Percentiles rank a stretch among this genome's conserved stretches.
Evolutionary conservation across 306 rosid genomes (phyloP).

Genomic region (Fagus crenata): DNA sequence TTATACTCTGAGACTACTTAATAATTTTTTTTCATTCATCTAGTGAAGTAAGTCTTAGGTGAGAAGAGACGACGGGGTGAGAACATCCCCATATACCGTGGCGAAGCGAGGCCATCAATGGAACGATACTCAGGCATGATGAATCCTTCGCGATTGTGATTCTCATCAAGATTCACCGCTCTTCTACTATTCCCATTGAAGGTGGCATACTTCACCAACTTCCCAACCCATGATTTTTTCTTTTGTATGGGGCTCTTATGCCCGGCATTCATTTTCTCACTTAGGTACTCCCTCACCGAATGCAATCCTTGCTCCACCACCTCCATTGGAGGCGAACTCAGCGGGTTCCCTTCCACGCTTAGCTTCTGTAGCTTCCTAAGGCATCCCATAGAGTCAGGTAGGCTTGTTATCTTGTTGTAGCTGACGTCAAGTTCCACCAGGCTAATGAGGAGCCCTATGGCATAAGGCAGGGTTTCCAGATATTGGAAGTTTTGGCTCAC

Average conservation of each 20-base stretch:
- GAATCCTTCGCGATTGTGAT: conserved; percentile 38
- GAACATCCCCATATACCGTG: conserved; percentile 62
- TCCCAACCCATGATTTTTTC: conserved; percentile 75
- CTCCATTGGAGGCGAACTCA: conserved; percentile 57
- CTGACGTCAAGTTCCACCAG: conserved; percentile 73
- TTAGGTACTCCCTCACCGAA: conserved; percentile 62
- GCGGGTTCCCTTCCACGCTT: conserved; percentile 76
- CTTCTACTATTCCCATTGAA: conserved; percentile 41
- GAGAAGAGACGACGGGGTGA: conserved; percentile 87
- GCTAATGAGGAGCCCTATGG: conserved; percentile 76
- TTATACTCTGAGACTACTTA: no score
- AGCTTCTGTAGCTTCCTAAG: conserved; percentile 66
- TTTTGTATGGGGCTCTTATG: conserved; percentile 43
- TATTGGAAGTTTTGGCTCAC: conserved; percentile 91
- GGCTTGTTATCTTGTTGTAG: conserved; percentile 60
- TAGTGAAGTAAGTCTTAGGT: conserved; percentile 44
- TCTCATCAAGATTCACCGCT: no score
- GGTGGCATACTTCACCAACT: conserved; percentile 51
- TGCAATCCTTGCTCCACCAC: conserved; percentile 65
- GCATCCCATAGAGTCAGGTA: conserved; percentile 73
- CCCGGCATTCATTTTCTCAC: conserved; percentile 54
- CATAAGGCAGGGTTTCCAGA: conserved; percentile 63
- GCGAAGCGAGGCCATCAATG: conserved; percentile 67
- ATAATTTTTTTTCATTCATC: conserved; percentile 17
- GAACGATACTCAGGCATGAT: conserved; percentile 53